Base-by-base conservation (phyloP, 805 yeast species). In the Naumovozyma baii region DNA sequence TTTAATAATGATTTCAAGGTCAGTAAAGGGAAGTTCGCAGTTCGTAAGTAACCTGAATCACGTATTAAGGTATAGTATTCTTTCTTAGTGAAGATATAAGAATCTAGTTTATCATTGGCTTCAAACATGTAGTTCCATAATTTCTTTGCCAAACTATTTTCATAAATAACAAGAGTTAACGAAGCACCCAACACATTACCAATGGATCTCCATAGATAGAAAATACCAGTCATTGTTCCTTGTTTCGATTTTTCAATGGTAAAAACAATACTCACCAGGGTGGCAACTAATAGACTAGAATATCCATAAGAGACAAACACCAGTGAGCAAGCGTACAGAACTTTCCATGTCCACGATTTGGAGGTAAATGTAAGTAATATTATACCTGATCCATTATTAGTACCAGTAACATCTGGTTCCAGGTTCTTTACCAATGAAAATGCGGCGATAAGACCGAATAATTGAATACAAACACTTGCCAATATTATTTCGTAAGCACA, bases 221-320 rank as follows among this genome's bases (percentile, higher is more conserved):
- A 70, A 57, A 70, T 62, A 33, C 75, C 74, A 1, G 72, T 69
- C 37, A 69, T 67, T 2, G 70, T 58, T 12, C 73, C 74, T 50
- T 70, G 76, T 40, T 66, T 62, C 19, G 67, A 62, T 38, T 59
- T 54, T 4, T 72, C 72, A 22, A 69, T 68, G 15, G 63, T 59
- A 36, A 66, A 70, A 13, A 71, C 71, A 29, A 67, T 70, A 37
- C 70, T 55, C 0, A 83, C 79, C 30, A 78, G 69, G 0, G 85
- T 79, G 33, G 81, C 61, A 51, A 78, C 72, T 8, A 74, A 60
- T 1, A 81, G 54, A 48, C 72, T 73, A 0, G 78, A 73, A 41
- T 70, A 62, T 2, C 78, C 75, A 10, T 76, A 72, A 4, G 73
- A 59, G 3, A 67, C 47, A 12, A 67, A 56, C 14, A 74, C 45